A percentile compares a stretch with the other conserved stretches of the same genome.
Evolutionary conservation across 768 basidiomycete genomes (phyloP).

Genomic region (Dendrothele bispora): DNA sequence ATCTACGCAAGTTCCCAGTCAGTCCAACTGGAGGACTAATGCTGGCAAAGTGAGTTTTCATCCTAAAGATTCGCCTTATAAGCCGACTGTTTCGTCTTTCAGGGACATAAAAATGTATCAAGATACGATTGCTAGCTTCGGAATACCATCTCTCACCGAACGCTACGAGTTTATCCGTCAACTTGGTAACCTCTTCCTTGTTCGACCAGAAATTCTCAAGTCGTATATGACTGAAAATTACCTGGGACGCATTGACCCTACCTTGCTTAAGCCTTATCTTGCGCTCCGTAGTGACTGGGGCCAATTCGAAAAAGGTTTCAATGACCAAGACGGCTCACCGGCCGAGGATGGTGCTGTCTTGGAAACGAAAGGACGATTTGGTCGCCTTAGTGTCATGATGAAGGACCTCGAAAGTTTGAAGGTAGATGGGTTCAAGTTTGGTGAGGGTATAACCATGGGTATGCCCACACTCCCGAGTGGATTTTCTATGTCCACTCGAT

Average conservation of each 20-base stretch:
- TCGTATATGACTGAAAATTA: conserved; percentile 95
- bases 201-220: conserved; percentile 91
- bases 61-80: background rate
- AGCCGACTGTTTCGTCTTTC: conserved; percentile 4
- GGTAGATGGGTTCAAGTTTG: conserved; percentile 31
- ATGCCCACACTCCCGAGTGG: conserved; percentile 58
- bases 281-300: conserved; percentile 90
- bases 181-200: conserved; percentile 95
- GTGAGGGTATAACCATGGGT: conserved; percentile 57
- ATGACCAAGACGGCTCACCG: conserved; percentile 49
- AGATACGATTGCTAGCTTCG: conserved; percentile 82
- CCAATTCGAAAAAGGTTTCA: conserved; percentile 80
- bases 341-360: conserved; percentile 41
- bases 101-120: conserved; percentile 98
- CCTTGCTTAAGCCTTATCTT: conserved; percentile 87
- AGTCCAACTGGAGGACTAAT: conserved; percentile 96
- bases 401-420: conserved; percentile 78
- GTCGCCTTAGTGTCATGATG: conserved; percentile 81
- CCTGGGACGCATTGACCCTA: conserved; percentile 87
- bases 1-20: conserved; percentile 94
- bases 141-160: conserved; percentile 81
- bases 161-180: conserved; percentile 98
- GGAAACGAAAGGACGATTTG: conserved; percentile 55
- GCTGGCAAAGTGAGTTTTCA: conserved; percentile 86
- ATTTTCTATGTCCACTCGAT: conserved; percentile 48